Conservation (phyloP, 2,329 filamentous ascomycete genomes). For the Aspergillus tubingensis region DNA sequence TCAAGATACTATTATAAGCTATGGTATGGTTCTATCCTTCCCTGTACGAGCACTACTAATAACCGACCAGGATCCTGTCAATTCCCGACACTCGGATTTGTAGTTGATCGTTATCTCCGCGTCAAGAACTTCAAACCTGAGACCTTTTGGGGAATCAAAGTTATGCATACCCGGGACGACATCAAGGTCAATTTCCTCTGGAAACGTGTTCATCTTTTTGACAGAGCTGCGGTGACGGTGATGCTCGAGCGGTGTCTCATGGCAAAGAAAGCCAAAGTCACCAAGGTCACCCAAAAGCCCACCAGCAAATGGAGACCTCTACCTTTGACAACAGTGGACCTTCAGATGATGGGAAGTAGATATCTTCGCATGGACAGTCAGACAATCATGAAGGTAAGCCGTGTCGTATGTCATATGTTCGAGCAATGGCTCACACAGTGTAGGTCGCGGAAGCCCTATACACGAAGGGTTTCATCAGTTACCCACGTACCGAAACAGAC, state of each 20-base stretch:
- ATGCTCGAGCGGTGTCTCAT: constrained; percentile 82
- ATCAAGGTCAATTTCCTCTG: constrained; percentile 84
- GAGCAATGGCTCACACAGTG: constrained; percentile 4
- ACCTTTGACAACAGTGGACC: constrained; percentile 89
- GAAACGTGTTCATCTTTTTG: constrained; percentile 81
- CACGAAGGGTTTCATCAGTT: constrained; percentile 94
- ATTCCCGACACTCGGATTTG: constrained; percentile 94
- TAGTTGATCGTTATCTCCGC: constrained; percentile 92
- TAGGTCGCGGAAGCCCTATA: constrained; percentile 79
- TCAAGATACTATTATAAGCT: constrained; percentile 70
- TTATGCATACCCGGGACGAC: constrained; percentile 74
- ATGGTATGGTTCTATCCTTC: constrained; percentile 59
- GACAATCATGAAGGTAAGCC: constrained; percentile 73
- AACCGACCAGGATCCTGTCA: constrained; percentile 73
- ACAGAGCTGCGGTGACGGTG: constrained; percentile 76
- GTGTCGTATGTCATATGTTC: neutral
- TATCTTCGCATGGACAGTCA: constrained; percentile 91
- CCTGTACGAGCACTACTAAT: neutral
- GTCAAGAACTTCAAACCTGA: constrained; percentile 94
- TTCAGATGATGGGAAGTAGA: constrained; percentile 91
- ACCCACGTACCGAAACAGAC: constrained; percentile 95
- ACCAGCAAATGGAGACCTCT: constrained; percentile 93
- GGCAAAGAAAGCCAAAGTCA: constrained; percentile 76
- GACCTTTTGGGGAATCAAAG: constrained; percentile 86
- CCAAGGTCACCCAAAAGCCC: constrained; percentile 83